A percentile compares a stretch with the other conserved stretches of the same genome.
Evolutionary conservation across 2,329 filamentous ascomycete genomes (phyloP).

Genomic region (Didymella lethalis): DNA sequence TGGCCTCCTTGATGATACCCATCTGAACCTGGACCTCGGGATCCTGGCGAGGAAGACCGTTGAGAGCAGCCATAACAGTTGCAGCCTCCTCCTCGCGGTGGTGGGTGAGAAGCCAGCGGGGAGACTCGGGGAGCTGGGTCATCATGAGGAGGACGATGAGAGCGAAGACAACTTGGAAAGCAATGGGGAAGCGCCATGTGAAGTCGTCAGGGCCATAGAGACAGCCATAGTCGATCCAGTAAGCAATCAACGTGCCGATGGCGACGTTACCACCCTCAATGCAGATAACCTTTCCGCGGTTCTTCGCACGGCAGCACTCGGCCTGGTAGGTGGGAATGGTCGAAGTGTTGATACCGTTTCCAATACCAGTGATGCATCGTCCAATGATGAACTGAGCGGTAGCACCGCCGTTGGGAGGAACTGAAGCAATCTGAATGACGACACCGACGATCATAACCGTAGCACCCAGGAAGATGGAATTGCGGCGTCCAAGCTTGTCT

Average conservation of each 20-base stretch:
- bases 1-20: constrained; percentile 67
- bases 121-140: constrained; percentile 43
- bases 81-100: constrained; percentile 56
- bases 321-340: constrained; percentile 63
- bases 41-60: constrained; percentile 58
- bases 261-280: constrained; percentile 62
- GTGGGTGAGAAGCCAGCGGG: constrained; percentile 46
- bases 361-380: constrained; percentile 60
- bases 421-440: constrained; percentile 48
- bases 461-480: constrained; percentile 54
- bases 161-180: constrained; percentile 60
- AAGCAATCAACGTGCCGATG: constrained; percentile 59
- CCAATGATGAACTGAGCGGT: constrained; percentile 61
- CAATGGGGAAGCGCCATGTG: constrained; percentile 61
- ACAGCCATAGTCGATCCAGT: constrained; percentile 61
- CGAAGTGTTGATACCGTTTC: constrained; percentile 63
- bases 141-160: constrained; percentile 48
- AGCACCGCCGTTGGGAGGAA: constrained; percentile 37
- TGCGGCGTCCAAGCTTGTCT: constrained; percentile 54
- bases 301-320: constrained; percentile 61
- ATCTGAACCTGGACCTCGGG: constrained; percentile 65
- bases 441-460: constrained; percentile 54
- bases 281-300: constrained; percentile 67
- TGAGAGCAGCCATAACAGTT: constrained; percentile 59
- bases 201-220: constrained; percentile 40